phyloP scores from a whole-genome alignment of 192 early-diverging fungal species.

The Neocallimastix lanati region DNA sequence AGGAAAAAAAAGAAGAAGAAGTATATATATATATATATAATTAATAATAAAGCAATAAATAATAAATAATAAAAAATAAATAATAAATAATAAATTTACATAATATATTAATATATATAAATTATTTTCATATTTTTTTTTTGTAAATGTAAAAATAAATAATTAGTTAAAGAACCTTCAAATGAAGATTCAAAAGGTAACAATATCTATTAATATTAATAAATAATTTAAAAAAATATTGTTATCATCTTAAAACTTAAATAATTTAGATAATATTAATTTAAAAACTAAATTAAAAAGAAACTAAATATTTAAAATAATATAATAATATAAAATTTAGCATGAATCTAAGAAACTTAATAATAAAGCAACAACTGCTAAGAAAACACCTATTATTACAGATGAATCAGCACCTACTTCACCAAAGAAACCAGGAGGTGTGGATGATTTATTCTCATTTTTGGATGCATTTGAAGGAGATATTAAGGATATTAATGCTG shows the following conservation, averaged over 20 bases:
- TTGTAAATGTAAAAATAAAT: no score
- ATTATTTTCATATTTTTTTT: no score
- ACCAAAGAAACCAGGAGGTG: constrained; percentile 1
- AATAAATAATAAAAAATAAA: no score
- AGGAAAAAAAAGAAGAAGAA: background rate
- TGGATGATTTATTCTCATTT: constrained; percentile 22
- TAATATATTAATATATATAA: no score
- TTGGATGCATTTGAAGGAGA: constrained; percentile 20
- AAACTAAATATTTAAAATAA: no score
- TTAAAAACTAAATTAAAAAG: no score
- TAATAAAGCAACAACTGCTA: background rate
- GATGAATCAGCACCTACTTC: constrained; percentile 7
- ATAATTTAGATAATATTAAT: no score
- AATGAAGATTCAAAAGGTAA: constrained; percentile 1
- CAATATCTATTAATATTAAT: background rate
- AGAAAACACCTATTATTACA: constrained; percentile 4
- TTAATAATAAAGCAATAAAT: no score
- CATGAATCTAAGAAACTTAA: constrained; percentile 2
- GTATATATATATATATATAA: no score
- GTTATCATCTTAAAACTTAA: no score
- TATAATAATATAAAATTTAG: background rate
- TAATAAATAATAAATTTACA: no score
- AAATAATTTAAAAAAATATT: no score
- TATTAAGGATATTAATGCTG: background rate
- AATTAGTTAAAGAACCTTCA: constrained; percentile 1